phyloP scores from a whole-genome alignment of 2,329 filamentous ascomycete species.

The Aspergillus fructus region DNA sequence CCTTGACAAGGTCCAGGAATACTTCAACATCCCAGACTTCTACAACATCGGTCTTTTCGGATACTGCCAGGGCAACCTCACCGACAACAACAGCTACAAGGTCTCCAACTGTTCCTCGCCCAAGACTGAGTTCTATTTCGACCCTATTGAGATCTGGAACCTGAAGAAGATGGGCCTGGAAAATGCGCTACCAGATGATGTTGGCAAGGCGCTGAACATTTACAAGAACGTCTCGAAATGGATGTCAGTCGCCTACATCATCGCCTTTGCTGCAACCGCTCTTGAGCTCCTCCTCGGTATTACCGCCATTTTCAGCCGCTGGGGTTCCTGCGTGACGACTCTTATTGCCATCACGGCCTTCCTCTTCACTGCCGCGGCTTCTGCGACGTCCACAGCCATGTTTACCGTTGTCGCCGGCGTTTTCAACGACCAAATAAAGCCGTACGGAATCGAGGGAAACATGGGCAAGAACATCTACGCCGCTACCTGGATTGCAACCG shows the following conservation, averaged over 20 bases:
- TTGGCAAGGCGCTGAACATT: constrained; percentile 66
- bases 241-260: constrained; percentile 79
- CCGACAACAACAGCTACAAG: constrained; percentile 52
- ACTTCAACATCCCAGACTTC: constrained; percentile 66
- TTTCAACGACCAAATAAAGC: constrained; percentile 64
- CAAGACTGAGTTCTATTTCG: constrained; percentile 73
- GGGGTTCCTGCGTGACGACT: constrained; percentile 78
- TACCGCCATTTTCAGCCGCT: constrained; percentile 78
- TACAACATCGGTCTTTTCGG: constrained; percentile 86
- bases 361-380: constrained; percentile 63
- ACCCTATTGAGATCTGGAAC: constrained; percentile 65
- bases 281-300: constrained; percentile 75
- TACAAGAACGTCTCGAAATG: constrained; percentile 76
- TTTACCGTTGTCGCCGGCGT: constrained; percentile 68
- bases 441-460: constrained; percentile 67
- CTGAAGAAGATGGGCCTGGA: constrained; percentile 58
- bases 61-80: constrained; percentile 69
- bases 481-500: constrained; percentile 75
- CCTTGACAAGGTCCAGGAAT: constrained; percentile 36
- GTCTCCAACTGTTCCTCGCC: constrained; percentile 66
- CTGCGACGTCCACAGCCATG: constrained; percentile 72
- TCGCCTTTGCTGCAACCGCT: constrained; percentile 68
- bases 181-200: constrained; percentile 65
- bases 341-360: constrained; percentile 63
- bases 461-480: constrained; percentile 71